A percentile compares a stretch with the other conserved stretches of the same genome.
These are phyloP conservation scores for Fraxinus xanthoxyloides DNA, from an alignment of 305 asterid species.

Conservation along the genomic window DNA sequence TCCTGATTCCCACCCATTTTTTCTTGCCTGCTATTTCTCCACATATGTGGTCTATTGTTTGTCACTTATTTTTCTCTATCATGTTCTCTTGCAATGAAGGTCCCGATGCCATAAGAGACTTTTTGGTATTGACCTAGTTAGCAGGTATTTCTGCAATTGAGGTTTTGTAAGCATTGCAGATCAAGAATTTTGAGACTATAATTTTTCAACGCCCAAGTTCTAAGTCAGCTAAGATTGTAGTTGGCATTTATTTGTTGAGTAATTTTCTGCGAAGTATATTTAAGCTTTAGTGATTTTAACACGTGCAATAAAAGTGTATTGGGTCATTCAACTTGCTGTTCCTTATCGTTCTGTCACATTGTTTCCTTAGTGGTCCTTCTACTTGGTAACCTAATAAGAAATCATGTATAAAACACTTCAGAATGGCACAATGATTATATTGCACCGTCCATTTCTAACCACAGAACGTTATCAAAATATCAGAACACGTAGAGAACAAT, in stretches of 20 bases:
- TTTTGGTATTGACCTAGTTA: slow-evolving; percentile 81
- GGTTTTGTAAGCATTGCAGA: neutral
- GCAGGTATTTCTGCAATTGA: slow-evolving; percentile 61
- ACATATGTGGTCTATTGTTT: slow-evolving; percentile 1
- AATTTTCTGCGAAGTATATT: neutral
- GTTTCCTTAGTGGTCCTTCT: slow-evolving; percentile 15
- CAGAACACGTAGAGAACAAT: too few species aligned
- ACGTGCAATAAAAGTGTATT: neutral
- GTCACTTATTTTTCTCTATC: neutral
- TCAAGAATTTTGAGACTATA: neutral
- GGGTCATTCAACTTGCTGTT: neutral
- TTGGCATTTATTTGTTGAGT: neutral
- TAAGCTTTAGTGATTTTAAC: neutral
- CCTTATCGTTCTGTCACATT: neutral
- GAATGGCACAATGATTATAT: neutral
- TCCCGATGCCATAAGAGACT: slow-evolving; percentile 68
- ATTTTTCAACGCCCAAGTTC: neutral
- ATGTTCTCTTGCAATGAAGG: slow-evolving; percentile 60
- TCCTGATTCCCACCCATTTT: slow-evolving; percentile 2
- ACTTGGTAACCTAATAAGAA: neutral
- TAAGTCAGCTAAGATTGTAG: neutral
- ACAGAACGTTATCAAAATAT: neutral
- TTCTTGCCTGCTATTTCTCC: slow-evolving; percentile 12
- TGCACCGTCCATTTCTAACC: neutral
- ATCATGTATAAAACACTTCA: neutral